Evolutionary conservation across 306 rosid species (phyloP), one percentile per base, ranked within the genome.

Genomic region (Casuarina equisetifolia): DNA sequence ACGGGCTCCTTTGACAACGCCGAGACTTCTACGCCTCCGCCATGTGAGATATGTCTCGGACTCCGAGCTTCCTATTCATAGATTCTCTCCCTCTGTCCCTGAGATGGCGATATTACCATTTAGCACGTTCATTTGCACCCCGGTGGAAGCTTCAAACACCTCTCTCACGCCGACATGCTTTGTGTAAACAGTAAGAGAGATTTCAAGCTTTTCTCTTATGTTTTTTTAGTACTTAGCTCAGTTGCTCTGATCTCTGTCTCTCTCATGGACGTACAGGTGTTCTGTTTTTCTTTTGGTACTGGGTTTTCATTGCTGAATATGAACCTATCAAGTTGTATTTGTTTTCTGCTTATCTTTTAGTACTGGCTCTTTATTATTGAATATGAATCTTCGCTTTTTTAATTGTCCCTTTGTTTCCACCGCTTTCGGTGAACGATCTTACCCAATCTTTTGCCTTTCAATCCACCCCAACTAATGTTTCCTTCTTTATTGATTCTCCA

Each of bases 31-130:
- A 70, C 88, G 95, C 78, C 49, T 69, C 68, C 69, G 84, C 96
- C 98, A 92, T 92, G 98, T 92, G 98, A 91, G 78, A 70, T 51
- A 63, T 84, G 89, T 74, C 95, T 94, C 89, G 98, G 79, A 85
- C 76, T 44, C 83, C 74, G 93, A 83, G 93, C 96, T 88, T 86
- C 85, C 77, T 48, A 77, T 64, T 82, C 80, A 57, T 50, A 25
- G 36, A 73, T 54, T 75, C 20, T 74, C 78, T 81, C 83, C 35
- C 62, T 73, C 40, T 73, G 76, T 68, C 76, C 70, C 39, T 42
- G 76, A 73, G 73, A 70, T 72, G 59, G 39, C 76, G 13, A 62
- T 79, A 68, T 63, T 66, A 81, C 70, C 39, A 43, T 48, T 73
- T 62, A 15, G 12, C 83, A 66, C 75, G 80, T 52, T 72, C 55